These are phyloP conservation scores for Termitomyces sp. DNA, from an alignment of 768 basidiomycete genomes.

Conservation along the genomic window DNA sequence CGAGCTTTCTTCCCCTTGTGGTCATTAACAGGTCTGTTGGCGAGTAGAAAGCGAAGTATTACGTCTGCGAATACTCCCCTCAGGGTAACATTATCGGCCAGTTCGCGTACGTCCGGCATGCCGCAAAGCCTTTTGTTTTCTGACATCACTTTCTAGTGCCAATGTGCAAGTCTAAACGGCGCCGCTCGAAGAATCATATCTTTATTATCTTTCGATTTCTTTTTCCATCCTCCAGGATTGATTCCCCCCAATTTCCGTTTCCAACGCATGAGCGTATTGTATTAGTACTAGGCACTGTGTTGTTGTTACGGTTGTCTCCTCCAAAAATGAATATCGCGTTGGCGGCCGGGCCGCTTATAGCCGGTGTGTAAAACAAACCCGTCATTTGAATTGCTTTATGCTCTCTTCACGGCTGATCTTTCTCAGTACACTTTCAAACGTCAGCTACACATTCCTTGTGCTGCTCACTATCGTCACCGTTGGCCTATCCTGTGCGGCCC, in stretches of 20 bases:
- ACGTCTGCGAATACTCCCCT: slow-evolving; percentile 67
- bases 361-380: neutral
- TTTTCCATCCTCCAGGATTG: slow-evolving; percentile 10
- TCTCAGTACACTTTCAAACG: slow-evolving; percentile 48
- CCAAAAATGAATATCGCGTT: neutral
- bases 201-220: slow-evolving; percentile 6
- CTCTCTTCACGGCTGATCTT: slow-evolving; percentile 30
- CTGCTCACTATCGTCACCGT: slow-evolving; percentile 48
- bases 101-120: slow-evolving; percentile 47
- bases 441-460: slow-evolving; percentile 51
- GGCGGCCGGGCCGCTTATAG: slow-evolving; percentile 10
- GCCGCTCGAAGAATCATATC: neutral
- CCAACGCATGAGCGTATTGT: neutral
- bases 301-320: neutral
- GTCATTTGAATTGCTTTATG: slow-evolving; percentile 22
- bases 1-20: neutral
- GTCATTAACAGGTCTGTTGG: slow-evolving; percentile 5
- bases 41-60: slow-evolving; percentile 49
- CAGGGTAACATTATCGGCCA: slow-evolving; percentile 63
- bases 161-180: slow-evolving; percentile 40
- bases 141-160: slow-evolving; percentile 25
- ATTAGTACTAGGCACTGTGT: neutral
- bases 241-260: slow-evolving; percentile 1
- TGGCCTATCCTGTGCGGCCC: slow-evolving; percentile 58
- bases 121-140: neutral